These are phyloP conservation scores for Rosa persica DNA, from an alignment of 306 rosid species.

Conservation along the genomic window DNA sequence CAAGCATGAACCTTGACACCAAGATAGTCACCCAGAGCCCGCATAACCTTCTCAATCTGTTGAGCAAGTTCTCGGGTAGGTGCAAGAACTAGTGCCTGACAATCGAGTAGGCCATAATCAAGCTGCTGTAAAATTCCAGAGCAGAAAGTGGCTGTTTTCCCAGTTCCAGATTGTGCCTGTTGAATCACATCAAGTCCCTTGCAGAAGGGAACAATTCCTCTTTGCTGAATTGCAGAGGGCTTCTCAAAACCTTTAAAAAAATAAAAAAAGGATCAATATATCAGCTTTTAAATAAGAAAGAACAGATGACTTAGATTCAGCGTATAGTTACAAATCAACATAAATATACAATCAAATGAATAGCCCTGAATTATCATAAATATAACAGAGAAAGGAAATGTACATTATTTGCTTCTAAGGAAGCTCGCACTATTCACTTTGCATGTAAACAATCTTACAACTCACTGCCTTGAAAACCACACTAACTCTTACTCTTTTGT, in stretches of 20 bases:
- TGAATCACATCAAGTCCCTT: slow-evolving; percentile 77
- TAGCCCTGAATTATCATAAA: too few species aligned
- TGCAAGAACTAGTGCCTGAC: slow-evolving; percentile 80
- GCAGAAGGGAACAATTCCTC: slow-evolving; percentile 80
- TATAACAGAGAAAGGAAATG: slow-evolving; percentile 4
- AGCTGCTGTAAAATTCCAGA: slow-evolving; percentile 79
- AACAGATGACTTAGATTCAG: background rate
- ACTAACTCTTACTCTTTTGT: background rate
- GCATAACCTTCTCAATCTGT: slow-evolving; percentile 79
- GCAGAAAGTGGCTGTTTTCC: slow-evolving; percentile 77
- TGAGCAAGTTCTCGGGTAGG: slow-evolving; percentile 83
- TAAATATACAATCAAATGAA: background rate
- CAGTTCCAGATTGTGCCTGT: slow-evolving; percentile 80
- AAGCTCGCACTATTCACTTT: background rate
- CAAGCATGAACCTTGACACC: slow-evolving; percentile 84
- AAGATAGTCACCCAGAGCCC: slow-evolving; percentile 69
- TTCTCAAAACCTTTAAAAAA: slow-evolving; percentile 63
- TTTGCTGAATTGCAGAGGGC: slow-evolving; percentile 82
- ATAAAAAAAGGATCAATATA: slow-evolving; percentile 4
- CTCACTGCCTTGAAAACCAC: background rate
- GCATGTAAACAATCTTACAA: background rate
- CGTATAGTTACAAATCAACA: background rate
- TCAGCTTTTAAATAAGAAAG: slow-evolving; percentile 16
- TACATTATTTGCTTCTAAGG: background rate
- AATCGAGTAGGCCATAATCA: slow-evolving; percentile 58